phyloP scores from a whole-genome alignment of 1,284 basidiomycete genomes.

The Gomphus sp. region DNA sequence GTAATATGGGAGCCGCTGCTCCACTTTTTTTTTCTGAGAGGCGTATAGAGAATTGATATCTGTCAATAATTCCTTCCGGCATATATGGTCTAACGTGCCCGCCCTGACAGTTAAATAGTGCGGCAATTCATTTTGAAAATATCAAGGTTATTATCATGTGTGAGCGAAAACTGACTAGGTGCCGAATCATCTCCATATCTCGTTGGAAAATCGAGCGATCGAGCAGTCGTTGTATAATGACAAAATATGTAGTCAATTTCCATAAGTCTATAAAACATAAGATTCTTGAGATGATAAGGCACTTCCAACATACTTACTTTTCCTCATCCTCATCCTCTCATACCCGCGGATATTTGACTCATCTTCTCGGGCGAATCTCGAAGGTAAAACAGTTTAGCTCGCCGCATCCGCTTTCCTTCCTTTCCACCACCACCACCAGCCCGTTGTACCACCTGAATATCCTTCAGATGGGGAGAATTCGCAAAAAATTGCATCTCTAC shows the following conservation, averaged over 20 bases:
- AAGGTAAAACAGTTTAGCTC: constrained; percentile 73
- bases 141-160: no score
- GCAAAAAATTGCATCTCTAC: constrained; percentile 88
- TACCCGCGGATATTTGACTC: constrained; percentile 59
- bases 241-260: background rate
- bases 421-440: constrained; percentile 38
- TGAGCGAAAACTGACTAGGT: no score
- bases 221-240: no score
- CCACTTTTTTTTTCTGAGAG: no score
- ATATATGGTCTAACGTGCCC: no score
- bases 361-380: constrained; percentile 74
- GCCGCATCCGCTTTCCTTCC: constrained; percentile 34
- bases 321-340: constrained; percentile 20
- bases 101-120: no score
- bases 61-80: no score
- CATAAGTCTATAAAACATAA: background rate
- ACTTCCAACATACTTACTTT: background rate
- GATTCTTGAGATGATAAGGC: background rate
- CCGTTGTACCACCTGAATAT: constrained; percentile 65
- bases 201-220: no score
- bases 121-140: no score
- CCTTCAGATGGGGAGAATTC: constrained; percentile 77
- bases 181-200: no score
- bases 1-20: no score
- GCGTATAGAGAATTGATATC: no score